Conservation (phyloP, 345 rosid species). For the Linum trigynum region DNA sequence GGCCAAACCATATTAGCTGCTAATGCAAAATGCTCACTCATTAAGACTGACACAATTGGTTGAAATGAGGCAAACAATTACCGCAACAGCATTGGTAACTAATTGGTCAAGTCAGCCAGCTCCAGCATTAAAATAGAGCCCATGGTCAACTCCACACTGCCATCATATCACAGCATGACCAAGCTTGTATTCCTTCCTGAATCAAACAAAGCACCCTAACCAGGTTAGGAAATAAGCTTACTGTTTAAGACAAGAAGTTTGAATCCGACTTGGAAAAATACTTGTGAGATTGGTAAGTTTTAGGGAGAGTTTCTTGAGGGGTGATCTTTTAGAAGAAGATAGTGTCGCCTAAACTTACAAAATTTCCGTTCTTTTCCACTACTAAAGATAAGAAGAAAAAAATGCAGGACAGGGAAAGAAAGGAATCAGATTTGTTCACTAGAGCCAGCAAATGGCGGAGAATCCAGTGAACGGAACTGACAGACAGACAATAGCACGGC, state of each 20-base stretch:
- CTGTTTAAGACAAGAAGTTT: neutral
- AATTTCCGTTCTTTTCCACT: no score
- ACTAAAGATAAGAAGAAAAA: no score
- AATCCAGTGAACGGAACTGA: no score
- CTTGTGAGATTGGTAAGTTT: no score
- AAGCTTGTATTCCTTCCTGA: slow-evolving; percentile 5
- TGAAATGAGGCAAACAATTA: slow-evolving; percentile 14
- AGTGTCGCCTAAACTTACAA: no score
- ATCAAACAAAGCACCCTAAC: neutral
- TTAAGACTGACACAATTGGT: neutral
- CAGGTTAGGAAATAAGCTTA: neutral
- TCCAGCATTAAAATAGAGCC: slow-evolving; percentile 22
- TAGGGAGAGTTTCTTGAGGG: no score
- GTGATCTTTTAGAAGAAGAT: no score
- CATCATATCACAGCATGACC: slow-evolving; percentile 48
- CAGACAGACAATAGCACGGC: no score
- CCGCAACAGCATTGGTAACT: slow-evolving; percentile 76
- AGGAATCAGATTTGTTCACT: no score
- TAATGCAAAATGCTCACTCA: neutral
- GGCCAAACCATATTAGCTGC: neutral
- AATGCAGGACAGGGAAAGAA: no score
- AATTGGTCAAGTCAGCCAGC: slow-evolving; percentile 33
- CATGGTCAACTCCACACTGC: slow-evolving; percentile 21
- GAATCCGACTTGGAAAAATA: no score
- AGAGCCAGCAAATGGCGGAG: no score